Percentiles rank a stretch among this genome's conserved stretches.
These are phyloP conservation scores for Tuber brumale DNA, from an alignment of 495 filamentous ascomycete species.

Conservation along the genomic window DNA sequence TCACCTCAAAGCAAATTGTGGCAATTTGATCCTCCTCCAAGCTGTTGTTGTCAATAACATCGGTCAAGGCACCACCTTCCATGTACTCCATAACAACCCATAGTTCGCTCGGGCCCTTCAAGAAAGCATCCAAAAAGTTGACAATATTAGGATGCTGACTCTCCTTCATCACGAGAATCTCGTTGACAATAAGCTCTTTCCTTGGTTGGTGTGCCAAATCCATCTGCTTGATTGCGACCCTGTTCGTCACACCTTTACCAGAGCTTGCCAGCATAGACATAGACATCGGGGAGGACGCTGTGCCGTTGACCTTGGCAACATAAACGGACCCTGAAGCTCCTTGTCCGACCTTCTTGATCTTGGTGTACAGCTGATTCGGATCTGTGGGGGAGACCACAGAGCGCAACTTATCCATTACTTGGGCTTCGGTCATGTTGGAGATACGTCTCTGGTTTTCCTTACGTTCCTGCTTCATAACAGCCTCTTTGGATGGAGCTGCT, in stretches of 20 bases:
- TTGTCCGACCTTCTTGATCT: constrained; percentile 99
- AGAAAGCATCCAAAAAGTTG: constrained; percentile 95
- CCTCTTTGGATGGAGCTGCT: constrained; percentile 50
- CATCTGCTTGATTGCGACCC: constrained; percentile 99
- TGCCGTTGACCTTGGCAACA: constrained; percentile 77
- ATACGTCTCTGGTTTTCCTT: constrained; percentile 87
- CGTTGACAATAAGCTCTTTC: constrained; percentile 98
- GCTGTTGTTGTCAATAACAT: constrained; percentile 95
- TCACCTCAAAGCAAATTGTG: constrained; percentile 91
- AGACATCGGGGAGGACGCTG: constrained; percentile 39
- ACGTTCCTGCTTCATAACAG: constrained; percentile 50
- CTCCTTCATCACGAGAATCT: constrained; percentile 99
- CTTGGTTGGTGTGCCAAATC: constrained; percentile 93
- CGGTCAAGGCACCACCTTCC: constrained; percentile 95
- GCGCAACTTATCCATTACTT: constrained; percentile 91
- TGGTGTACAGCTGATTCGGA: constrained; percentile 85
- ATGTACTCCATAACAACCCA: constrained; percentile 99
- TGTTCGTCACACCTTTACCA: constrained; percentile 45
- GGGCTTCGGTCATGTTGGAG: constrained; percentile 92
- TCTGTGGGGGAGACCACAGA: constrained; percentile 90
- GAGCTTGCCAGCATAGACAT: constrained; percentile 33
- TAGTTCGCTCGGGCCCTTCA: constrained; percentile 87
- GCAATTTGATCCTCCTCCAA: constrained; percentile 96
- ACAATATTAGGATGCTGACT: constrained; percentile 89
- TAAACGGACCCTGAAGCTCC: constrained; percentile 97